phyloP scores from a whole-genome alignment of 2,329 filamentous ascomycete species.

The Diaporthe destruens region DNA sequence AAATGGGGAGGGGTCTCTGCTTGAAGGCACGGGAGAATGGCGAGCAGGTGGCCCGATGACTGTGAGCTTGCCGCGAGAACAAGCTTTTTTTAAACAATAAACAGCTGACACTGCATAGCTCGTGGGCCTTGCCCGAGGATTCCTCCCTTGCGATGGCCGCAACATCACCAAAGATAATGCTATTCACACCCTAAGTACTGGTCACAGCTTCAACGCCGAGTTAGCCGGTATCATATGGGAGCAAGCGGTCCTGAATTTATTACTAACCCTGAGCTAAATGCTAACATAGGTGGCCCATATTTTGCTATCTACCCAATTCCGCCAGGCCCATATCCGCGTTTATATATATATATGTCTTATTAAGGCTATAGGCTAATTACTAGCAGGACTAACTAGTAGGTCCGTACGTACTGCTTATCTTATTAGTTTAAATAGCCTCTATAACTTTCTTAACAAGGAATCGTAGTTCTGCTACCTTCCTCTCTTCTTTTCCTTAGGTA shows the following conservation, averaged over 20 bases:
- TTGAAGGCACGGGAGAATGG: constrained; percentile 28
- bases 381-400: too few relatives aligned
- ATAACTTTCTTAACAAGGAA: too few relatives aligned
- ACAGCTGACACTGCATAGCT: constrained; percentile 44
- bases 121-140: constrained; percentile 63
- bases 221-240: constrained; percentile 58
- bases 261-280: constrained; percentile 58
- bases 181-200: constrained; percentile 54
- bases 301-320: too few relatives aligned
- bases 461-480: too few relatives aligned
- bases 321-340: too few relatives aligned
- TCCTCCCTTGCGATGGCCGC: constrained; percentile 60
- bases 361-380: too few relatives aligned
- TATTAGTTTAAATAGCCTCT: too few relatives aligned
- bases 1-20: neutral
- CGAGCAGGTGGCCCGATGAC: constrained; percentile 24
- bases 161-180: constrained; percentile 55
- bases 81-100: neutral
- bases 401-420: too few relatives aligned
- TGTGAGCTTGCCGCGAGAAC: neutral
- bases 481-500: too few relatives aligned
- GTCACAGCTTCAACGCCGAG: constrained; percentile 57
- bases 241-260: constrained; percentile 56
- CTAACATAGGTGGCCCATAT: too few relatives aligned
- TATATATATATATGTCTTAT: too few relatives aligned